phyloP scores from a whole-genome alignment of 768 basidiomycete genomes.

The Hemileccinum impolitum region DNA sequence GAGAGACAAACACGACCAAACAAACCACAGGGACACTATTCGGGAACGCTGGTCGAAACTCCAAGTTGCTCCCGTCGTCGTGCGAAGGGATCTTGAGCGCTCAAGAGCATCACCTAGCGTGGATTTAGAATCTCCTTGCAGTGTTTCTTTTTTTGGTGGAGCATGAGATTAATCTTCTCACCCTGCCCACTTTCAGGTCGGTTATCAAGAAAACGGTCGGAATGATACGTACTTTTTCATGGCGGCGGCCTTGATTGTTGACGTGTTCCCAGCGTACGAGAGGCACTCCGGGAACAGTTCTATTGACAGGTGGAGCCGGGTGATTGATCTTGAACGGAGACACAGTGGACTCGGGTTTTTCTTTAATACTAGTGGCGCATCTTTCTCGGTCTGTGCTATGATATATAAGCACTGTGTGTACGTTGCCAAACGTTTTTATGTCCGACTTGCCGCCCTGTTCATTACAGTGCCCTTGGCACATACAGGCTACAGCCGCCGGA shows the following conservation, averaged over 20 bases:
- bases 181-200: constrained; percentile 1
- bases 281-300: constrained; percentile 4
- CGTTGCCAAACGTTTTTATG: constrained; percentile 1
- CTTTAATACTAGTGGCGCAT: constrained; percentile 7
- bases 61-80: neutral
- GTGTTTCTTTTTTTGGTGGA: constrained; percentile 3
- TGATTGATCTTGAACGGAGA: constrained; percentile 12
- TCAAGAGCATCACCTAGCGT: neutral
- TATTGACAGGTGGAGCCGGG: constrained; percentile 11
- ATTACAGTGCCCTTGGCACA: neutral
- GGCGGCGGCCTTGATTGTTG: constrained; percentile 7
- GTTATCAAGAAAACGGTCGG: constrained; percentile 8
- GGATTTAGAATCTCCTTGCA: constrained; percentile 11
- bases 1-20: constrained; percentile 27
- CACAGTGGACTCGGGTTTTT: neutral
- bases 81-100: constrained; percentile 19
- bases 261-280: constrained; percentile 6
- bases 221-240: neutral
- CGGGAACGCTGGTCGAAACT: constrained; percentile 2
- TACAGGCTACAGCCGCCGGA: neutral
- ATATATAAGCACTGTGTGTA: neutral
- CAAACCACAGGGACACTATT: constrained; percentile 3
- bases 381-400: constrained; percentile 7
- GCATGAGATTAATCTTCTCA: constrained; percentile 13
- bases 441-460: constrained; percentile 7